Evolutionary conservation across 306 rosid species (phyloP), one percentile per base, ranked within the genome.

Genomic region (Crataegus laevigata): DNA sequence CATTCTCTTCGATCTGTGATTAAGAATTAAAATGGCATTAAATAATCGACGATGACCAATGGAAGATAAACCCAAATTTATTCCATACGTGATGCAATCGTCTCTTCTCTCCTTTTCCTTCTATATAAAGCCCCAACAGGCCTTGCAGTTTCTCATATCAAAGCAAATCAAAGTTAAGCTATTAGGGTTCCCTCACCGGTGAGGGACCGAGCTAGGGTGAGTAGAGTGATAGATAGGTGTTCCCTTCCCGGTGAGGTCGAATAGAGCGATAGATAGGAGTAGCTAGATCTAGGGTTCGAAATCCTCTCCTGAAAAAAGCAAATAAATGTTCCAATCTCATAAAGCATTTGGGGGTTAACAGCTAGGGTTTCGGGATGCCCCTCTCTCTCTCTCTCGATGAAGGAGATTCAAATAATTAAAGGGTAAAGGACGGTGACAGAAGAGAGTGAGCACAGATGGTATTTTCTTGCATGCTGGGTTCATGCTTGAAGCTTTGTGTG

Each of bases 391-490:
- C 29, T 28, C 32, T 30, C 11, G 26, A 29, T 9, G 45, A 15
- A 2, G 40, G 9, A 55, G 26, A 14, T 57, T 55, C 21, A 30
- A 77, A 24, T 26, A 29, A 4, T 76, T n/a, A 69, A 83, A 79
- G 80, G 89, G 73, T 61, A 68, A 87, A 87, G 86, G 87, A 89
- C 87, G 94, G 97, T 94, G 98, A 94, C 98, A 94, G 98, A 94
- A 90, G 98, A 91, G 97, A 94, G 98, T 94, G 96, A 94, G 98
- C 98, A 90, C 98, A 91, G 72, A 94, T 78, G 91, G 94, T 81
- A 55, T 51, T 90, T 94, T 94, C 96, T 85, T 84, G 96, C 79
- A 85, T 89, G 89, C 54, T 28, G 43, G 12, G 66, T 80, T 88
- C 89, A 78, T 90, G 85, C 88, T 90, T 61, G 99, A 92, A 94